Evolutionary conservation across 23 red algal genomes (phyloP).

Genomic region (Cyanidioschyzon merolae): DNA sequence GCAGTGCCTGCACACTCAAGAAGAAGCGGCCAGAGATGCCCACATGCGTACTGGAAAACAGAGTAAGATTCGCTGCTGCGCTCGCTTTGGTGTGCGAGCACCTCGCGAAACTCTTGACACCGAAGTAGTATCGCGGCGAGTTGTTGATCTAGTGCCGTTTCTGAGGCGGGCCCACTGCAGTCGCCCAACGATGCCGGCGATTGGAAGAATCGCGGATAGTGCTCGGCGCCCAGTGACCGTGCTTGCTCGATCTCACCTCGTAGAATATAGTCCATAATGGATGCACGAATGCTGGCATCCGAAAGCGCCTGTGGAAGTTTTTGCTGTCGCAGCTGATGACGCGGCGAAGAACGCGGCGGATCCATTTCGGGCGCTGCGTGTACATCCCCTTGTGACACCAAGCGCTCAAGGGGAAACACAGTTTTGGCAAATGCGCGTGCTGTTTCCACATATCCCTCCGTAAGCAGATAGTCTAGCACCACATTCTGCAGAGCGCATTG

Average conservation of each 20-base stretch:
- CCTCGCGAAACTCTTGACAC: conserved; percentile 43
- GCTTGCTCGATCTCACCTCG: background rate
- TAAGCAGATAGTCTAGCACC: conserved; percentile 71
- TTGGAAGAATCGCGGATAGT: background rate
- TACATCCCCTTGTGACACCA: background rate
- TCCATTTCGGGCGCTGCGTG: background rate
- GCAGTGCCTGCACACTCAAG: too few species aligned
- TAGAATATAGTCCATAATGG: background rate
- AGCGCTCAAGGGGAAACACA: conserved; percentile 29
- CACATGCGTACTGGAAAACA: background rate
- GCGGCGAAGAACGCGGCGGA: too few species aligned
- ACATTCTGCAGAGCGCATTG: conserved; percentile 29
- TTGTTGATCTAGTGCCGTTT: conserved; percentile 23
- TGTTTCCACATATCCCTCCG: conserved; percentile 59
- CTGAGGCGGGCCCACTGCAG: conserved; percentile 7
- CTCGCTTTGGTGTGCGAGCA: background rate
- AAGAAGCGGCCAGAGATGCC: background rate
- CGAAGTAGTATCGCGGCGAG: conserved; percentile 21
- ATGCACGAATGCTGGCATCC: background rate
- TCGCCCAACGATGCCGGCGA: background rate
- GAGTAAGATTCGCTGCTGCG: background rate
- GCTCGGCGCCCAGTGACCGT: background rate
- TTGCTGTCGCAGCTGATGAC: background rate
- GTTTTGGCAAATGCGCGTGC: conserved; percentile 65
- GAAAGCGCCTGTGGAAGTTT: background rate